phyloP scores from a whole-genome alignment of 805 yeast genomes.

The Pichia eremophila region DNA sequence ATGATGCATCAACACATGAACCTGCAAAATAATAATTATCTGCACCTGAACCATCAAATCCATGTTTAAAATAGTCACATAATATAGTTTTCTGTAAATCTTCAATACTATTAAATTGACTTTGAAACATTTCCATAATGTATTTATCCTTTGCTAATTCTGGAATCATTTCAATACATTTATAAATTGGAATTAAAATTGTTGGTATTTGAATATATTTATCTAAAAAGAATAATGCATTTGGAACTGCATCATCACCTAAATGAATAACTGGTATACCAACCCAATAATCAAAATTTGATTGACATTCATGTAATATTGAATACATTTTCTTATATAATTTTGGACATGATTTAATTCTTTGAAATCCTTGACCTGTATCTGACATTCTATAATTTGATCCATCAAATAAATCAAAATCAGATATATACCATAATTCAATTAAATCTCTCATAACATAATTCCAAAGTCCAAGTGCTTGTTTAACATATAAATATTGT shows the following conservation, averaged over 20 bases:
- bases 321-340: conserved; percentile 63
- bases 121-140: conserved; percentile 40
- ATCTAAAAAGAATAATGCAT: conserved; percentile 69
- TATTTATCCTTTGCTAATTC: conserved; percentile 37
- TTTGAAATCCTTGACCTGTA: conserved; percentile 75
- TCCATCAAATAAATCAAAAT: conserved; percentile 55
- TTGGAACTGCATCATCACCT: conserved; percentile 80
- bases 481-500: conserved; percentile 67
- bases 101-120: conserved; percentile 48
- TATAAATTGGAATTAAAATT: conserved; percentile 64
- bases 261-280: conserved; percentile 74
- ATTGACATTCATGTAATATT: conserved; percentile 57
- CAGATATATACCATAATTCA: conserved; percentile 68
- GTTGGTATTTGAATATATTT: conserved; percentile 75
- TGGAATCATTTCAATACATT: conserved; percentile 46
- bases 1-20: conserved; percentile 73
- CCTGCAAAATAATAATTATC: conserved; percentile 80
- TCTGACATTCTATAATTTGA: conserved; percentile 49
- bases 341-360: conserved; percentile 66
- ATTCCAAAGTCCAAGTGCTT: conserved; percentile 68
- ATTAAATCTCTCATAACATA: conserved; percentile 72
- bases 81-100: conserved; percentile 41
- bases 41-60: conserved; percentile 75
- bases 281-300: conserved; percentile 57
- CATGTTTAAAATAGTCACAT: conserved; percentile 46